Conservation (phyloP, 805 yeast species). For the Candida sanyiensis region DNA sequence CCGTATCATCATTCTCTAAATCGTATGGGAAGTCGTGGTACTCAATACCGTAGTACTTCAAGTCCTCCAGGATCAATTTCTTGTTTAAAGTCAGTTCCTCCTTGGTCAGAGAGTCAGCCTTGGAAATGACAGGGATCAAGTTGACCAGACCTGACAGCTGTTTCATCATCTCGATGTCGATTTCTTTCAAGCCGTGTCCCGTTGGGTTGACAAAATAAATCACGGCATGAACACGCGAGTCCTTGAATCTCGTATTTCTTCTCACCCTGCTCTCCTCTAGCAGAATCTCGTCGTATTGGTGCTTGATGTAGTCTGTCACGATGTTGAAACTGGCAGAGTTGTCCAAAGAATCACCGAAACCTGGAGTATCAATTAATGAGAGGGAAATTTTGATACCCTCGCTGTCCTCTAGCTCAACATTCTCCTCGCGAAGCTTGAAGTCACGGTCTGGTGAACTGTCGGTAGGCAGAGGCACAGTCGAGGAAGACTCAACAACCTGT, state of each 20-base stretch:
- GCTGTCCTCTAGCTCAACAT: slow-evolving; percentile 79
- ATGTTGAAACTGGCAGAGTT: slow-evolving; percentile 62
- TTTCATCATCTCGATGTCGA: slow-evolving; percentile 76
- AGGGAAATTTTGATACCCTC: slow-evolving; percentile 79
- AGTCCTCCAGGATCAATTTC: slow-evolving; percentile 68
- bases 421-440: slow-evolving; percentile 66
- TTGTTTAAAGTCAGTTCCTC: slow-evolving; percentile 74
- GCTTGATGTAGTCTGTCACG: slow-evolving; percentile 72
- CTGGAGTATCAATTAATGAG: slow-evolving; percentile 77
- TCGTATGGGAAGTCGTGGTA: slow-evolving; percentile 69
- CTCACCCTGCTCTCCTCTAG: slow-evolving; percentile 77
- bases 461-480: slow-evolving; percentile 49
- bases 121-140: slow-evolving; percentile 79
- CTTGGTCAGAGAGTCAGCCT: slow-evolving; percentile 78
- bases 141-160: slow-evolving; percentile 75
- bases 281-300: slow-evolving; percentile 77
- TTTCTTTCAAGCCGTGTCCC: slow-evolving; percentile 73
- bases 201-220: slow-evolving; percentile 78
- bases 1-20: slow-evolving; percentile 48
- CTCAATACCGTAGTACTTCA: slow-evolving; percentile 63
- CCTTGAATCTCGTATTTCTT: slow-evolving; percentile 81
- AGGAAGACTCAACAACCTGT: slow-evolving; percentile 69
- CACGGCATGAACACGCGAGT: slow-evolving; percentile 73
- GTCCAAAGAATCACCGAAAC: slow-evolving; percentile 71
- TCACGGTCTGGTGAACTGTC: slow-evolving; percentile 46